Base-by-base conservation (phyloP, 768 basidiomycete genomes). In the Psilocybe cubensis region DNA sequence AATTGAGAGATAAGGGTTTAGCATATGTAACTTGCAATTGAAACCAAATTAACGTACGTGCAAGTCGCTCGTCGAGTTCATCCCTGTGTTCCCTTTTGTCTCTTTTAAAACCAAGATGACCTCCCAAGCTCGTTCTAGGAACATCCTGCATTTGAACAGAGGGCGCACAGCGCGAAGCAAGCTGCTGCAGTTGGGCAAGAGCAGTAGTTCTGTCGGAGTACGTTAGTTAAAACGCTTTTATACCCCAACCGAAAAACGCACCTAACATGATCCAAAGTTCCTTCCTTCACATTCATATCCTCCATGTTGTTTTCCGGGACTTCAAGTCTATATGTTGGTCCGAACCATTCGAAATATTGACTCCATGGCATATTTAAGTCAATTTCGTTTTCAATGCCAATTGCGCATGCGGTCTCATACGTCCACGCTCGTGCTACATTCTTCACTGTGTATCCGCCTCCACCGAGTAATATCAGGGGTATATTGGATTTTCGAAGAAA, bases 401-500 rank as follows among this genome's bases (percentile, higher is more conserved):
- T 81, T 12, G 94, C 92, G 64, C 96, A 91, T 1, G 94, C 96
- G 0, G 97, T 99, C 71, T 99, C 96, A 76, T 92, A 96, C 20
- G 95, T 89, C 96, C 96, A 99, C 40, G 89, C 86, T 43, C 92
- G 82, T 6, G 94, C 93, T 17, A 98, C 95, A 66, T 99, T 99
- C 72, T 95, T 93, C 40, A 96, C 90, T 0, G 96, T 98, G 71
- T 98, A 99, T 1, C 96, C 96, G n/a, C 96, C 96, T 1, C 96
- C 96, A 23, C 96, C 96, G 1, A 99, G 82, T 29, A 98, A 80
- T 63, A 98, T 91, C 43, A 96, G 79, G 0, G 96, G 96, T 35
- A 97, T 77, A 61, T 90, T 87, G 67, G 91, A 86, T 61, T 83
- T 80, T 44, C 92, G 86, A 51, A 98, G 79, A 66, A 91, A 98